Conservation (phyloP, 2,329 filamentous ascomycete species). For the Macrophomina pseudophaseolina region DNA sequence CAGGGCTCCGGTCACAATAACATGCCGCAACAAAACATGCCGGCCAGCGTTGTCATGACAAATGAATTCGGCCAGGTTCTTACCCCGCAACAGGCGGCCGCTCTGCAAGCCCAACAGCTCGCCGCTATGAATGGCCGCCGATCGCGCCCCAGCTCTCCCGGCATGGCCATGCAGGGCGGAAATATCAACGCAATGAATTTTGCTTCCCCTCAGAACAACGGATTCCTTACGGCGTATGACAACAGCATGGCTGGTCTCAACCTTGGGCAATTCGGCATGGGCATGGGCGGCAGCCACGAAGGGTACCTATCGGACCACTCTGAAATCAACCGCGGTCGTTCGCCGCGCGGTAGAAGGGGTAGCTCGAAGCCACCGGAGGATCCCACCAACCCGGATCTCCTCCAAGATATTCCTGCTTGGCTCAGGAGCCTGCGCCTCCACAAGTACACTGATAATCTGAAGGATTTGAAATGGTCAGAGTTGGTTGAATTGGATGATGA, state of each 20-base stretch:
- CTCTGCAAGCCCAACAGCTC: constrained; percentile 74
- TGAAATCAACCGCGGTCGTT: constrained; percentile 87
- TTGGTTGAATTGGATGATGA: constrained; percentile 91
- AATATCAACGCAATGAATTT: constrained; percentile 59
- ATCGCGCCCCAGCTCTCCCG: constrained; percentile 88
- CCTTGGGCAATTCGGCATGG: constrained; percentile 70
- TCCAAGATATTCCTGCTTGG: constrained; percentile 97
- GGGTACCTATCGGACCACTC: constrained; percentile 94
- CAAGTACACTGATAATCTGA: constrained; percentile 98
- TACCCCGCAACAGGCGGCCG: constrained; percentile 61
- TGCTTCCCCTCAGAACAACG: constrained; percentile 89
- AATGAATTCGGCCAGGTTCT: constrained; percentile 91
- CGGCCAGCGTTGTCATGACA: constrained; percentile 85
- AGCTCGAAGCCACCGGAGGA: constrained; percentile 98
- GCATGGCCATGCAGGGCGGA: constrained; percentile 74
- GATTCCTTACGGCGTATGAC: constrained; percentile 89
- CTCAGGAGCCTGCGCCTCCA: constrained; percentile 91
- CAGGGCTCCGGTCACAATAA: constrained; percentile 62
- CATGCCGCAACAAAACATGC: constrained; percentile 47
- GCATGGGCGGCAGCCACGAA: constrained; percentile 62
- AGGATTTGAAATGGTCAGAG: constrained; percentile 96
- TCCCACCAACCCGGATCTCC: constrained; percentile 84
- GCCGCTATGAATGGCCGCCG: constrained; percentile 79
- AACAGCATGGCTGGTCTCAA: constrained; percentile 71
- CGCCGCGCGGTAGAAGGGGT: constrained; percentile 87